Evolutionary conservation across 2,329 filamentous ascomycete genomes (phyloP).

Genomic region (Metarhizium humberi): DNA sequence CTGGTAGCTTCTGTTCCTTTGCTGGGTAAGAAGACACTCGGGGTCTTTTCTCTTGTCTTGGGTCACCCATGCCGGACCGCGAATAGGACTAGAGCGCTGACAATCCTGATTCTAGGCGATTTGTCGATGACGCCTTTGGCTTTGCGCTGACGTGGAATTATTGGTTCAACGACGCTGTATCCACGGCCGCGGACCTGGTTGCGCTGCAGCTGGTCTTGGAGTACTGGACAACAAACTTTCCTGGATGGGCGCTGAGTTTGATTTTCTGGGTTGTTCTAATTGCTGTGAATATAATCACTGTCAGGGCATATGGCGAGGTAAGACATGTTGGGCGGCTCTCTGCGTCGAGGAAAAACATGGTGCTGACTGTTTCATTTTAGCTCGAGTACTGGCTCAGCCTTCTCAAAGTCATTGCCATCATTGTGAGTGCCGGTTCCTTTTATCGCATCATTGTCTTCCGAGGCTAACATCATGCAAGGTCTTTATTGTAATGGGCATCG

Average conservation of each 20-base stretch:
- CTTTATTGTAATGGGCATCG: slow-evolving; percentile 56
- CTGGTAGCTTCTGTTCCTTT: slow-evolving; percentile 46
- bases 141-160: slow-evolving; percentile 50
- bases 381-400: slow-evolving; percentile 49
- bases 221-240: slow-evolving; percentile 54
- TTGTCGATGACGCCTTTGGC: slow-evolving; percentile 43
- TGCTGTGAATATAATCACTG: slow-evolving; percentile 24
- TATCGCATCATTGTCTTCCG: not conserved
- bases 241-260: slow-evolving; percentile 52
- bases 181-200: slow-evolving; percentile 48
- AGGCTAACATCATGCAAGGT: slow-evolving; percentile 17
- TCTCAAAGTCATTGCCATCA: slow-evolving; percentile 43
- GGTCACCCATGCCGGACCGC: too few species aligned
- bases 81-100: not conserved
- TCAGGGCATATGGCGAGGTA: slow-evolving; percentile 26
- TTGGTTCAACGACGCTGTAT: slow-evolving; percentile 56
- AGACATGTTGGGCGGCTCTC: not conserved
- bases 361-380: slow-evolving; percentile 16
- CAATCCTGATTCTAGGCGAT: slow-evolving; percentile 22
- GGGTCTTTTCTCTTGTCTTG: not conserved
- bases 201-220: slow-evolving; percentile 41
- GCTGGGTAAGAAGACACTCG: slow-evolving; percentile 20
- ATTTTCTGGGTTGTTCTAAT: slow-evolving; percentile 52
- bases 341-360: not conserved
- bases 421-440: slow-evolving; percentile 18